Evolutionary conservation across 2,329 filamentous ascomycete species (phyloP).

Genomic region (Coleophoma eucalyptorum): DNA sequence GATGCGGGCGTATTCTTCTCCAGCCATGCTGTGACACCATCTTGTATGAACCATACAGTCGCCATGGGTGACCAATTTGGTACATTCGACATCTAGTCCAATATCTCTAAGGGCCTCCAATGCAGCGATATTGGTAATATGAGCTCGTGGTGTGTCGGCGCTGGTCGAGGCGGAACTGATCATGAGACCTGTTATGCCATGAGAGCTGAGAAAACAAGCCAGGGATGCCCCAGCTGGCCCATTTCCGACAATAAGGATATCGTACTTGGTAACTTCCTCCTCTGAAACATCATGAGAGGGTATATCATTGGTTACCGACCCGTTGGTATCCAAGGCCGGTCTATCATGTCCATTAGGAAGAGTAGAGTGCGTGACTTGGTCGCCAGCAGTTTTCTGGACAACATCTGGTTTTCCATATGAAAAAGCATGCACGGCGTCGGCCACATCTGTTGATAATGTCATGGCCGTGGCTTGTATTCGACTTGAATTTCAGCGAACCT

Average conservation of each 20-base stretch:
- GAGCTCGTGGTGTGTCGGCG: slow-evolving; percentile 51
- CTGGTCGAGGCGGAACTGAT: slow-evolving; percentile 43
- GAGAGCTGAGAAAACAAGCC: slow-evolving; percentile 43
- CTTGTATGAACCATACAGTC: slow-evolving; percentile 39
- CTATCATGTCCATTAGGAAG: no score
- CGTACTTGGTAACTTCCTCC: slow-evolving; percentile 12
- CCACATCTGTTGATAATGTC: no score
- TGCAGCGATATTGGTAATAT: slow-evolving; percentile 54
- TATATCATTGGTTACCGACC: no score
- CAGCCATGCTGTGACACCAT: slow-evolving; percentile 46
- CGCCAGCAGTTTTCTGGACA: no score
- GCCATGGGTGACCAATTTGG: slow-evolving; percentile 28
- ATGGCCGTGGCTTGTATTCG: no score
- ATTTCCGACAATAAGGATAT: slow-evolving; percentile 42
- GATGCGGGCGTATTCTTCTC: slow-evolving; percentile 42
- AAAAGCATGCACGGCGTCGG: no score
- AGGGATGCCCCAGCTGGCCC: slow-evolving; percentile 48
- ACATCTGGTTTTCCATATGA: no score
- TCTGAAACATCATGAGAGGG: no score
- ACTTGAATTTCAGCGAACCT: no score
- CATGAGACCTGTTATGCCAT: slow-evolving; percentile 49
- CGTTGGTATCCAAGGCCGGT: no score
- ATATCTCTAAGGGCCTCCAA: slow-evolving; percentile 49
- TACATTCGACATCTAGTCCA: slow-evolving; percentile 35
- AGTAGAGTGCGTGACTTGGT: no score